Evolutionary conservation across 108 stramenopile species (phyloP).

Genomic region (Stephanodiscus triporus): DNA sequence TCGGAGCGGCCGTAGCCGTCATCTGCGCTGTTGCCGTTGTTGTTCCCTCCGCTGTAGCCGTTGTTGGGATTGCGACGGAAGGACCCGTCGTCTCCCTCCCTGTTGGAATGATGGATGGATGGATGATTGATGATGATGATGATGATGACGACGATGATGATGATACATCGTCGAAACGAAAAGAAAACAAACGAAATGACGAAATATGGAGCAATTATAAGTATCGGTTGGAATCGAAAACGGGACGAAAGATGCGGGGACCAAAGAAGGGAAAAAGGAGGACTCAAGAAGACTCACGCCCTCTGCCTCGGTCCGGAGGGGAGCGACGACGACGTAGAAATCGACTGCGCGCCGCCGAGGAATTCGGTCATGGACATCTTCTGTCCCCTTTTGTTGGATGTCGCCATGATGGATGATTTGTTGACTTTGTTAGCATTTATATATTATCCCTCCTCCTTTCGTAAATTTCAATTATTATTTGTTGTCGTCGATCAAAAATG

Average conservation of each 20-base stretch:
- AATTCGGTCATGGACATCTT: constrained; percentile 74
- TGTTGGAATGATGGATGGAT: constrained; percentile 11
- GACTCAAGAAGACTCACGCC: constrained; percentile 38
- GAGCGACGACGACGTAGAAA: constrained; percentile 6
- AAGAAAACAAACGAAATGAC: no score
- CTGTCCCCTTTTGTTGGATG: constrained; percentile 32
- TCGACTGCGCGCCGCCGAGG: constrained; percentile 42
- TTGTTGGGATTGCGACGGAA: constrained; percentile 54
- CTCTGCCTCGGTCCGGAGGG: constrained; percentile 60
- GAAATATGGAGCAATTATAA: no score
- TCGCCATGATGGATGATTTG: neutral
- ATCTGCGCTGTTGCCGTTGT: neutral
- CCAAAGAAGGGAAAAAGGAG: neutral
- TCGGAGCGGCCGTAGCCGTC: constrained; percentile 50
- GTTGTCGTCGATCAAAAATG: no score
- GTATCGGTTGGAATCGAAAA: neutral
- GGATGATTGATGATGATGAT: no score
- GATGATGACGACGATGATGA: neutral
- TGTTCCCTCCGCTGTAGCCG: constrained; percentile 20
- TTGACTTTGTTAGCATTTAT: neutral
- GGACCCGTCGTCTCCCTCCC: constrained; percentile 73
- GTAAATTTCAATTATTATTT: no score
- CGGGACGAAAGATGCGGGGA: no score
- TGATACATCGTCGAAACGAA: neutral
- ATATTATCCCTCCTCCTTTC: no score